phyloP scores from a whole-genome alignment of 148 eudicot species.

The Rheum nobile region DNA sequence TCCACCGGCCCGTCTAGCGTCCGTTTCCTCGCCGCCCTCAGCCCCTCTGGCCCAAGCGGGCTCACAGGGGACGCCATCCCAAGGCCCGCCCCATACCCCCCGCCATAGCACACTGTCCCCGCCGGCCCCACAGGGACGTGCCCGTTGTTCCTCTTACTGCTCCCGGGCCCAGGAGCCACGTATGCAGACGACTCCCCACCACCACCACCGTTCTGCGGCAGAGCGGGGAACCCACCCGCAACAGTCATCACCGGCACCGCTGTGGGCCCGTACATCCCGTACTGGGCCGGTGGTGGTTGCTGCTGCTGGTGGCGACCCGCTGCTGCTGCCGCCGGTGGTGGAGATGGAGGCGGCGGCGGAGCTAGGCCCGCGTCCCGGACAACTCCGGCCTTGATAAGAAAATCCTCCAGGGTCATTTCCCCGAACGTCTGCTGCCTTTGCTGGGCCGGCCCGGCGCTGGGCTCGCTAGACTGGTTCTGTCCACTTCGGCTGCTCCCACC shows the following conservation, averaged over 20 bases:
- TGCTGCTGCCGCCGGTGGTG: slow-evolving; percentile 11
- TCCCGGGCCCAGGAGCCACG: not conserved
- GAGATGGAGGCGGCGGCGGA: slow-evolving; percentile 6
- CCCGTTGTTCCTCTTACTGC: slow-evolving; percentile 29
- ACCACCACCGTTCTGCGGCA: slow-evolving; percentile 17
- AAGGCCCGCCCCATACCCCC: slow-evolving; percentile 31
- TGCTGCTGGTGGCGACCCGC: not conserved
- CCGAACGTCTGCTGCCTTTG: slow-evolving; percentile 59
- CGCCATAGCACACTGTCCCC: slow-evolving; percentile 31
- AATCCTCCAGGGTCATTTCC: slow-evolving; percentile 91
- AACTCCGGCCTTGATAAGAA: slow-evolving; percentile 71
- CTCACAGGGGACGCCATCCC: slow-evolving; percentile 54
- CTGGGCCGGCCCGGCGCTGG: slow-evolving; percentile 24
- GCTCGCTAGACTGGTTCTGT: not conserved
- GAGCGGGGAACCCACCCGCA: slow-evolving; percentile 20
- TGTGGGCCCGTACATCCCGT: slow-evolving; percentile 24
- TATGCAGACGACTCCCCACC: slow-evolving; percentile 31
- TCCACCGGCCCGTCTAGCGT: slow-evolving; percentile 65
- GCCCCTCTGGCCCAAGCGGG: slow-evolving; percentile 57
- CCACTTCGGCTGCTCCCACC: not conserved
- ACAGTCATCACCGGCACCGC: slow-evolving; percentile 21
- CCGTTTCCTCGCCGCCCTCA: slow-evolving; percentile 55
- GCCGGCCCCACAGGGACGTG: slow-evolving; percentile 12
- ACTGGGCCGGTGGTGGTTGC: slow-evolving; percentile 18
- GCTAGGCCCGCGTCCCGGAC: slow-evolving; percentile 33